phyloP scores from a whole-genome alignment of 2,329 filamentous ascomycete genomes.

The Alternaria angustiovoidea region DNA sequence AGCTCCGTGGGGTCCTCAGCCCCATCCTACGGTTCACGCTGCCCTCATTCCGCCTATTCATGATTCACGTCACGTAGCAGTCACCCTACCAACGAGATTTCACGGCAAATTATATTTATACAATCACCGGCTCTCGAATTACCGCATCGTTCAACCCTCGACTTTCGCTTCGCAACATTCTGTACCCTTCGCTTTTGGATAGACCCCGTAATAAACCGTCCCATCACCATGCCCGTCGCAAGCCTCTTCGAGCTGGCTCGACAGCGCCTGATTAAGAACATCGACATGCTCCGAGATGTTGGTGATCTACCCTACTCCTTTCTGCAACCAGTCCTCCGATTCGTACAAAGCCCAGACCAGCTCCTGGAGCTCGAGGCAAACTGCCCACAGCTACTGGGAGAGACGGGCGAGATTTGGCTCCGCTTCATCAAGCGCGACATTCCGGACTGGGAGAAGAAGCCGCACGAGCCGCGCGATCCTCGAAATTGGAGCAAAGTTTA shows the following conservation, averaged over 20 bases:
- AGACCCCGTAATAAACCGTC: not conserved
- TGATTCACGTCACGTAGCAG: slow-evolving; percentile 10
- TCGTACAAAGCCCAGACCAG: slow-evolving; percentile 76
- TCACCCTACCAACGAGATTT: slow-evolving; percentile 3
- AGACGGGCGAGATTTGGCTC: slow-evolving; percentile 78
- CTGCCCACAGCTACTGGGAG: slow-evolving; percentile 77
- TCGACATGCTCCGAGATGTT: slow-evolving; percentile 68
- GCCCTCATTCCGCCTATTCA: slow-evolving; percentile 11
- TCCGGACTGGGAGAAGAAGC: slow-evolving; percentile 69
- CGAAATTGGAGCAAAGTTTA: slow-evolving; percentile 82
- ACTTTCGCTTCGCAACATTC: not conserved
- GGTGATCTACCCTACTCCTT: slow-evolving; percentile 74
- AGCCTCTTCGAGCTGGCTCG: slow-evolving; percentile 52
- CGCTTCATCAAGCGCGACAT: slow-evolving; percentile 82
- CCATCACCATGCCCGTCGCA: slow-evolving; percentile 44
- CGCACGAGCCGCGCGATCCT: slow-evolving; percentile 69
- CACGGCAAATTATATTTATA: not conserved
- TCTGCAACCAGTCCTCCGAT: slow-evolving; percentile 72
- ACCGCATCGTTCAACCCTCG: not conserved
- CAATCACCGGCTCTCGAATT: not conserved
- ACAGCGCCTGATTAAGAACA: slow-evolving; percentile 52
- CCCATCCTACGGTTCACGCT: slow-evolving; percentile 7
- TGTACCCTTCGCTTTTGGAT: not conserved
- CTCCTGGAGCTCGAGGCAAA: slow-evolving; percentile 75
- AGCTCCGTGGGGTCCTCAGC: slow-evolving; percentile 11